These are phyloP conservation scores for Amaranthus palmeri DNA, from an alignment of 148 eudicot species.

Conservation along the genomic window DNA sequence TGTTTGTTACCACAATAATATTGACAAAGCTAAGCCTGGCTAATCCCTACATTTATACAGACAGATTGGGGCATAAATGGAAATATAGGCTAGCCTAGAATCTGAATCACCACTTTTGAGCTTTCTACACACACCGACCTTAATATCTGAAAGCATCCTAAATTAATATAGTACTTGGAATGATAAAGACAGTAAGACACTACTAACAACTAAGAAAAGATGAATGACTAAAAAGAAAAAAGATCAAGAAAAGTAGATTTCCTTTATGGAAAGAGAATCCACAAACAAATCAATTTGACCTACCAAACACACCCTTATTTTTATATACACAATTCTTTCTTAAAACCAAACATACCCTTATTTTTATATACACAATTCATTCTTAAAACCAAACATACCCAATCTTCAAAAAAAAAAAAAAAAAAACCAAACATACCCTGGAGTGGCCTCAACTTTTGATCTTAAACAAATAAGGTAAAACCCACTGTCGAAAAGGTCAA, in stretches of 20 bases:
- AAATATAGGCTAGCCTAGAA: constrained; percentile 16
- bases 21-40: not conserved
- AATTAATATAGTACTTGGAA: constrained; percentile 15
- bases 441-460: too few species aligned
- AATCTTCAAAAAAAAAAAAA: too few species aligned
- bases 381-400: not conserved
- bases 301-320: constrained; percentile 20
- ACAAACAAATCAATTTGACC: constrained; percentile 36
- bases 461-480: too few species aligned
- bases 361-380: not conserved
- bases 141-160: constrained; percentile 5
- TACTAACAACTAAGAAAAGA: constrained; percentile 11
- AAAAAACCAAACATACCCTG: not conserved
- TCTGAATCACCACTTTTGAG: constrained; percentile 13
- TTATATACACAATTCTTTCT: constrained; percentile 18
- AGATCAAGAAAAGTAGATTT: constrained; percentile 22
- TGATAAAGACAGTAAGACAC: constrained; percentile 19
- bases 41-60: constrained; percentile 32
- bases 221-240: constrained; percentile 18
- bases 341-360: not conserved
- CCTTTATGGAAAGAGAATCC: constrained; percentile 32
- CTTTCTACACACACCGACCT: constrained; percentile 16
- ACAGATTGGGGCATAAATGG: constrained; percentile 17
- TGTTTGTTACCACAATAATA: constrained; percentile 3
- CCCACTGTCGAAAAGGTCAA: not conserved